phyloP scores from a whole-genome alignment of 2,329 filamentous ascomycete species.

The Epichloe hybrida region DNA sequence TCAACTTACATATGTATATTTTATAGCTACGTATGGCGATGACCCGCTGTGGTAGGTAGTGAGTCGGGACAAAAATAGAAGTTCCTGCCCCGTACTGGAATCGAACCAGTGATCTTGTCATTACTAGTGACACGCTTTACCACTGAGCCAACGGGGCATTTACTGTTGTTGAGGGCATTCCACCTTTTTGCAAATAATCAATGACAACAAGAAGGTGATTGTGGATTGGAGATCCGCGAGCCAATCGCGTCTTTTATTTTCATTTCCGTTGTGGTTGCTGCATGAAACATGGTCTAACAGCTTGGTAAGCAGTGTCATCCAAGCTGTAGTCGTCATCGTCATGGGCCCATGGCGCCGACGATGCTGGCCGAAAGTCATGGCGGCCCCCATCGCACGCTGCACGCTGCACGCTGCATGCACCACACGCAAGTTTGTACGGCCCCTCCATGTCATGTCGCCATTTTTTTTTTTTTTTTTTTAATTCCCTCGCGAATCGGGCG shows the following conservation, averaged over 20 bases:
- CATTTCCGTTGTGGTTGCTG: no score
- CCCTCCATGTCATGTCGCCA: not conserved
- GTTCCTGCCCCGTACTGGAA: slow-evolving; percentile 18
- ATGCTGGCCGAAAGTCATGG: not conserved
- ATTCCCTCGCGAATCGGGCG: not conserved
- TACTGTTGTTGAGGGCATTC: accelerated
- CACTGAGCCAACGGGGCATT: slow-evolving; percentile 20
- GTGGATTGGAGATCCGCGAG: no score
- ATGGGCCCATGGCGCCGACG: not conserved
- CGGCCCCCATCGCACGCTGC: not conserved
- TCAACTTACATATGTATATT: no score
- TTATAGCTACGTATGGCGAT: no score
- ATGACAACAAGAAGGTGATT: accelerated
- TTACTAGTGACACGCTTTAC: slow-evolving; percentile 25
- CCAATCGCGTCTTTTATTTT: no score
- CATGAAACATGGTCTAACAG: not conserved
- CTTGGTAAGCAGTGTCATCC: not conserved
- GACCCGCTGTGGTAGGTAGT: no score
- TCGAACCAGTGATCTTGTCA: slow-evolving; percentile 23
- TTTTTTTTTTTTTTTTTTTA: not conserved
- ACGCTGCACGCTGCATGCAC: not conserved
- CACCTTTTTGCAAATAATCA: not conserved
- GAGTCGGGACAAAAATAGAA: not conserved
- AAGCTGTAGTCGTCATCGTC: not conserved
- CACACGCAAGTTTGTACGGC: not conserved